Evolutionary conservation across 306 rosid species (phyloP).

Genomic region (Castanospermum australe): DNA sequence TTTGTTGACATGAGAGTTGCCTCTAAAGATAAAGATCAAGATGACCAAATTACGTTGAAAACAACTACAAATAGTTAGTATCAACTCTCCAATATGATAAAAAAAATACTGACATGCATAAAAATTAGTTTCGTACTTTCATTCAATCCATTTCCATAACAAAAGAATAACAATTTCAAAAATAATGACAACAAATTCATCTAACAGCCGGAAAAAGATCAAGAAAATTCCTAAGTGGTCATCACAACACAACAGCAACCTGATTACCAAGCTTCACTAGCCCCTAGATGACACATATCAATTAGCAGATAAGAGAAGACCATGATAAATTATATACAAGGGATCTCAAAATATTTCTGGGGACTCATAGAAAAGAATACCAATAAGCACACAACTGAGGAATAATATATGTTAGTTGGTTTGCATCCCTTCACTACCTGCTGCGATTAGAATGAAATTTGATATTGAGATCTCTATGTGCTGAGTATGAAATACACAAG

Average conservation of each 20-base stretch:
- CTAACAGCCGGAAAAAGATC: conserved; percentile 54
- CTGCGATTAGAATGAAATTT: conserved; percentile 95
- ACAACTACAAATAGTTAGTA: conserved; percentile 3
- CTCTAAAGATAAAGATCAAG: conserved; percentile 1
- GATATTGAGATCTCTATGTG: conserved; percentile 89
- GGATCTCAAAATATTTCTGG: conserved; percentile 16
- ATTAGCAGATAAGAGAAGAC: conserved; percentile 48
- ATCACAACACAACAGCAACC: conserved; percentile 68
- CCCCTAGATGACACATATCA: conserved; percentile 57
- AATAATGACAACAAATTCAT: conserved; percentile 31
- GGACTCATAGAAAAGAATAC: background rate
- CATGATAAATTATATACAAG: conserved; percentile 32
- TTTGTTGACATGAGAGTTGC: background rate
- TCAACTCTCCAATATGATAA: background rate
- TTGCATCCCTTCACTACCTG: conserved; percentile 59
- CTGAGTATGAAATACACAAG: conserved; percentile 88
- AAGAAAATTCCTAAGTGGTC: conserved; percentile 69
- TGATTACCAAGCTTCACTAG: conserved; percentile 77
- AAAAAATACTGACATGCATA: conserved; percentile 4
- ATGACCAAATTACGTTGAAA: background rate
- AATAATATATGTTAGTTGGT: conserved; percentile 12
- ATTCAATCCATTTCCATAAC: conserved; percentile 1
- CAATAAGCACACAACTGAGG: background rate
- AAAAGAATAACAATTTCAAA: conserved; percentile 18
- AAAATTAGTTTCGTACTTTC: background rate